These are phyloP conservation scores for Hanseniaspora nectarophila DNA, from an alignment of 805 yeast genomes.

Conservation along the genomic window DNA sequence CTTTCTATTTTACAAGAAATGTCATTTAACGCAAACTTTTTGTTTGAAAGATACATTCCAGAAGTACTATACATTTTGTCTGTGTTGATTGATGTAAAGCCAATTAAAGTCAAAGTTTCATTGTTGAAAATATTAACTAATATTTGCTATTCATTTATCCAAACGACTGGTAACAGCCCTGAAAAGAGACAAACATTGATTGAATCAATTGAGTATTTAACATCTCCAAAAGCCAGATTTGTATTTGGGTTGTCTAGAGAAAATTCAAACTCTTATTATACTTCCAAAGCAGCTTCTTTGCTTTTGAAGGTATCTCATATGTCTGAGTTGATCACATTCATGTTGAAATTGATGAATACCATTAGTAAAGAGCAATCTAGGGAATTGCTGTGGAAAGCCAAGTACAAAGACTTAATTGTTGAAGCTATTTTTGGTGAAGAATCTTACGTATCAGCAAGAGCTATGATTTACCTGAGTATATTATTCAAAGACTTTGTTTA, in stretches of 20 bases:
- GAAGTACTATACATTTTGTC: constrained; percentile 61
- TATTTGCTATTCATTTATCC: constrained; percentile 55
- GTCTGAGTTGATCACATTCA: constrained; percentile 46
- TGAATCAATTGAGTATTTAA: constrained; percentile 32
- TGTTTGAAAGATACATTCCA: constrained; percentile 54
- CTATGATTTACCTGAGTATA: constrained; percentile 58
- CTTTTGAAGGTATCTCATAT: constrained; percentile 34
- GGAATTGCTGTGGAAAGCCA: constrained; percentile 44
- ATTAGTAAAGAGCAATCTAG: constrained; percentile 37
- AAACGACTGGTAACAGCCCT: constrained; percentile 40
- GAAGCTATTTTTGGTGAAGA: constrained; percentile 47
- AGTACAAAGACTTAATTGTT: constrained; percentile 54
- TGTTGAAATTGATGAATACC: constrained; percentile 40
- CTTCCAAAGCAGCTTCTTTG: constrained; percentile 30
- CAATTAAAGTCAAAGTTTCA: constrained; percentile 44
- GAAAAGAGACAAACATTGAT: constrained; percentile 34
- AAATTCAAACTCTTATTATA: constrained; percentile 29
- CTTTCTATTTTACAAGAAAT: constrained; percentile 51
- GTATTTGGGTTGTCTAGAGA: constrained; percentile 59
- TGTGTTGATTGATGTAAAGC: constrained; percentile 41
- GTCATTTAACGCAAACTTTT: constrained; percentile 55
- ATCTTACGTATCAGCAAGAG: constrained; percentile 55
- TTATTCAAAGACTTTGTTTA: constrained; percentile 52
- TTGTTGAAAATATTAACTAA: constrained; percentile 54
- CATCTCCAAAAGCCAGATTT: constrained; percentile 55